phyloP scores from a whole-genome alignment of 805 yeast genomes.

The Metschnikowia hibisci region DNA sequence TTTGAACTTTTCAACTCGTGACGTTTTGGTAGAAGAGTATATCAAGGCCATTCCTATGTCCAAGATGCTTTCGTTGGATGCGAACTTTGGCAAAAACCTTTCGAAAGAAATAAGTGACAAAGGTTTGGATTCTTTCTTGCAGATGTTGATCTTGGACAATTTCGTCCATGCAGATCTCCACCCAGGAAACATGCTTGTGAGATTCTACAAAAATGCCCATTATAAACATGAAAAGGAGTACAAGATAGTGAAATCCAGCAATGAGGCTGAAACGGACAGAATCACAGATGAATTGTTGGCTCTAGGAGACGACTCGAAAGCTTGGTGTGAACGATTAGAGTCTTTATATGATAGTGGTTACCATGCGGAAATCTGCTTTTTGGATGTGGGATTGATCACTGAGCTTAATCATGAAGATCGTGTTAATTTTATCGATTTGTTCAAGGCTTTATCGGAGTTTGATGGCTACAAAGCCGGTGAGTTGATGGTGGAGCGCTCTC shows the following conservation, averaged over 20 bases:
- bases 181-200: slow-evolving; percentile 88
- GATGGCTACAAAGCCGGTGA: slow-evolving; percentile 96
- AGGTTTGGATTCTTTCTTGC: slow-evolving; percentile 84
- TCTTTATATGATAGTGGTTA: slow-evolving; percentile 53
- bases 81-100: slow-evolving; percentile 45
- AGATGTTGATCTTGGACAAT: slow-evolving; percentile 89
- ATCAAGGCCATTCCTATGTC: slow-evolving; percentile 82
- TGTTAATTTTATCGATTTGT: slow-evolving; percentile 81
- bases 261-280: slow-evolving; percentile 44
- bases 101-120: slow-evolving; percentile 72
- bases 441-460: slow-evolving; percentile 82
- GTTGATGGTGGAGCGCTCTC: slow-evolving; percentile 88
- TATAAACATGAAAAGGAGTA: slow-evolving; percentile 41
- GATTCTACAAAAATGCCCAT: slow-evolving; percentile 53
- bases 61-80: slow-evolving; percentile 50
- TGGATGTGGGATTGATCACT: slow-evolving; percentile 92
- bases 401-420: slow-evolving; percentile 77
- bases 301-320: slow-evolving; percentile 31
- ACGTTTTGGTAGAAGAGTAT: slow-evolving; percentile 81
- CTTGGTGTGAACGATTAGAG: slow-evolving; percentile 47
- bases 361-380: slow-evolving; percentile 81
- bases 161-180: slow-evolving; percentile 96
- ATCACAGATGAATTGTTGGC: slow-evolving; percentile 40
- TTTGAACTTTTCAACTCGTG: slow-evolving; percentile 57
- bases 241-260: slow-evolving; percentile 38